Percentiles rank a stretch among this genome's conserved stretches.
Conservation (phyloP, 441 rosid species). For the Breynia disticha region DNA sequence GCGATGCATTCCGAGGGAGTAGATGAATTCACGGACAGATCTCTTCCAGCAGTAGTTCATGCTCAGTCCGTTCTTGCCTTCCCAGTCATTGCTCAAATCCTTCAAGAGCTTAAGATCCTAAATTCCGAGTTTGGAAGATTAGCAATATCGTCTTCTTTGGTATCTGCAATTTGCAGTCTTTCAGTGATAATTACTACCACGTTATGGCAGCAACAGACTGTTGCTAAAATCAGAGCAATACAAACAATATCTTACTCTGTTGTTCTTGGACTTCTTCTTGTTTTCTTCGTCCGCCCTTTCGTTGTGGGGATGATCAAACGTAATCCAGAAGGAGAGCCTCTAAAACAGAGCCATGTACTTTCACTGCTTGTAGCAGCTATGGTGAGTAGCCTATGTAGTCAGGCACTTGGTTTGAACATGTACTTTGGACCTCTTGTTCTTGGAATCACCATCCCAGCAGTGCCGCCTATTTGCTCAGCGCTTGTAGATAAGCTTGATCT, state of each 20-base stretch:
- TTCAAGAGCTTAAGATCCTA: conserved; percentile 15
- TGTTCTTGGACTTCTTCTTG: conserved; percentile 6
- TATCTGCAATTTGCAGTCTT: conserved; percentile 8
- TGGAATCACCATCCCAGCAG: conserved; percentile 22
- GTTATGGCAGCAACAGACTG: neutral
- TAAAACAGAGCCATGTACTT: conserved; percentile 20
- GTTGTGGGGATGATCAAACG: conserved; percentile 16
- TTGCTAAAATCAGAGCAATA: neutral
- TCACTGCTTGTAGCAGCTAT: conserved; percentile 15
- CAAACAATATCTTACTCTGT: neutral
- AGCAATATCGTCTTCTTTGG: conserved; percentile 11
- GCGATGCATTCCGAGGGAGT: neutral
- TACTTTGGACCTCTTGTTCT: conserved; percentile 17
- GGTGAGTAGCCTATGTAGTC: conserved; percentile 12
- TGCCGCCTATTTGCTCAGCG: conserved; percentile 24
- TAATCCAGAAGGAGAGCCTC: conserved; percentile 23
- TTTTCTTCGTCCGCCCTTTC: conserved; percentile 17
- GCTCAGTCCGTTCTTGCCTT: conserved; percentile 13
- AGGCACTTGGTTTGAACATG: conserved; percentile 14
- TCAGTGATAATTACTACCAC: neutral
- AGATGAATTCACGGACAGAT: neutral
- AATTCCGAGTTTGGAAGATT: conserved; percentile 18
- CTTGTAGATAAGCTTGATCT: conserved; percentile 29
- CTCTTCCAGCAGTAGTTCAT: conserved; percentile 11
- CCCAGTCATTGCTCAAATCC: conserved; percentile 11